These are phyloP conservation scores for Bothriochloa decipiens DNA, from an alignment of 176 grass and related monocot genomes.

Conservation along the genomic window DNA sequence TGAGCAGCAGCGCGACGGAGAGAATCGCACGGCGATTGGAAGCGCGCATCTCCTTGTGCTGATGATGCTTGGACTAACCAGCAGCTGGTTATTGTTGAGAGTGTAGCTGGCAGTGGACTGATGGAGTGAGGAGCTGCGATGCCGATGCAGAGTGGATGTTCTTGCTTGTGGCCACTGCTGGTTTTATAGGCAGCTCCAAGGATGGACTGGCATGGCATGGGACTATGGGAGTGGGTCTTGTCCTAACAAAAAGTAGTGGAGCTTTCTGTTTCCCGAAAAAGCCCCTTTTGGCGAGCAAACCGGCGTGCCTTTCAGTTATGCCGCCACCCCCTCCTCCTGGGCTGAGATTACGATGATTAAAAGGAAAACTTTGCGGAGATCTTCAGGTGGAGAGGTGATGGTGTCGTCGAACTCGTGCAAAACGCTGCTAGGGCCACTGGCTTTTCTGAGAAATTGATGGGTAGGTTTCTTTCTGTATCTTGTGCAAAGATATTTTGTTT, in stretches of 20 bases:
- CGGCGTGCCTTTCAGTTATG: constrained; percentile 19
- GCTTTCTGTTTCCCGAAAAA: constrained; percentile 39
- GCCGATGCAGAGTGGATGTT: not conserved
- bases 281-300: constrained; percentile 1
- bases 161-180: constrained; percentile 15
- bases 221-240: constrained; percentile 8
- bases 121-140: not conserved
- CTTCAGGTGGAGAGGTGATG: constrained; percentile 19
- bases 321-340: constrained; percentile 21
- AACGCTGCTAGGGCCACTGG: not conserved
- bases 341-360: not conserved
- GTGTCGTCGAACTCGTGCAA: constrained; percentile 25
- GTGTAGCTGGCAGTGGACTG: not conserved
- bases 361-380: not conserved
- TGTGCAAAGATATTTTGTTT: not conserved
- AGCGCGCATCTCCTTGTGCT: not conserved
- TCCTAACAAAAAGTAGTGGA: constrained; percentile 30
- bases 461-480: not conserved
- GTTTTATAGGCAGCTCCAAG: constrained; percentile 13
- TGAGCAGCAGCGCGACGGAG: not conserved
- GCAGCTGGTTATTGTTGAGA: not conserved
- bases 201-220: not conserved
- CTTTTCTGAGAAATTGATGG: not conserved
- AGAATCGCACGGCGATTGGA: not conserved
- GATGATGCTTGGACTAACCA: not conserved